These are phyloP conservation scores for Coemansia sp. DNA, from an alignment of 192 early-diverging fungal genomes.

Conservation along the genomic window DNA sequence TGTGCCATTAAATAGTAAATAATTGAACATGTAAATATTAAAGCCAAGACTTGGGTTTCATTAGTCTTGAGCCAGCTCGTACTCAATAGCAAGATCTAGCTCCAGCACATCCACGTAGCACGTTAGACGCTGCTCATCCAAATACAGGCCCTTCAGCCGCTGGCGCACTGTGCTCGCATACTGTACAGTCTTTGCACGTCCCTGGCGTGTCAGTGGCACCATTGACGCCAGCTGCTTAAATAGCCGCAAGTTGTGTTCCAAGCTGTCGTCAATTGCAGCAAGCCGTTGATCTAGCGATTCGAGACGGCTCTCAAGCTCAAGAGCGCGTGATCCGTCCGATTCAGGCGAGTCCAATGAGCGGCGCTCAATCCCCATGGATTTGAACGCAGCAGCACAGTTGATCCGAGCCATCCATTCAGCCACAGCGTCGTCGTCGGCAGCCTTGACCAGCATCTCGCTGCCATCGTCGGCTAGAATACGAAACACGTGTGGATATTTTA, in stretches of 20 bases:
- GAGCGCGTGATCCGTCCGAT: constrained; percentile 14
- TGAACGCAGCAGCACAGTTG: constrained; percentile 78
- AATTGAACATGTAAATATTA: constrained; percentile 5
- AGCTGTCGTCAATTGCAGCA: constrained; percentile 48
- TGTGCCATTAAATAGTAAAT: background rate
- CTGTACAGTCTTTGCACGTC: constrained; percentile 59
- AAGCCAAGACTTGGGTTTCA: constrained; percentile 1
- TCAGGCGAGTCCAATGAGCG: constrained; percentile 10
- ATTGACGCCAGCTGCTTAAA: constrained; percentile 66
- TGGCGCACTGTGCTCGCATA: constrained; percentile 46
- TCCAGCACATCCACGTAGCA: constrained; percentile 76
- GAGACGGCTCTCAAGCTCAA: constrained; percentile 49
- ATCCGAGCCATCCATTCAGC: constrained; percentile 80
- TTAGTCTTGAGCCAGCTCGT: constrained; percentile 31
- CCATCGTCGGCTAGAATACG: constrained; percentile 68
- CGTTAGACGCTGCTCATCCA: constrained; percentile 63
- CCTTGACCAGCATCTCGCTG: constrained; percentile 71
- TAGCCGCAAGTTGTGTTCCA: constrained; percentile 61
- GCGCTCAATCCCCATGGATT: constrained; percentile 56
- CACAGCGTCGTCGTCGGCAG: constrained; percentile 66
- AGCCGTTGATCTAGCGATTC: constrained; percentile 56
- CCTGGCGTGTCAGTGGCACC: constrained; percentile 70
- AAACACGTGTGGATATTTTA: constrained; percentile 80
- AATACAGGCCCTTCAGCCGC: constrained; percentile 58
- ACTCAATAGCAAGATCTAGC: constrained; percentile 58